Evolutionary conservation across 257 asterid species (phyloP).

Genomic region (Craterostigma plantagineum): DNA sequence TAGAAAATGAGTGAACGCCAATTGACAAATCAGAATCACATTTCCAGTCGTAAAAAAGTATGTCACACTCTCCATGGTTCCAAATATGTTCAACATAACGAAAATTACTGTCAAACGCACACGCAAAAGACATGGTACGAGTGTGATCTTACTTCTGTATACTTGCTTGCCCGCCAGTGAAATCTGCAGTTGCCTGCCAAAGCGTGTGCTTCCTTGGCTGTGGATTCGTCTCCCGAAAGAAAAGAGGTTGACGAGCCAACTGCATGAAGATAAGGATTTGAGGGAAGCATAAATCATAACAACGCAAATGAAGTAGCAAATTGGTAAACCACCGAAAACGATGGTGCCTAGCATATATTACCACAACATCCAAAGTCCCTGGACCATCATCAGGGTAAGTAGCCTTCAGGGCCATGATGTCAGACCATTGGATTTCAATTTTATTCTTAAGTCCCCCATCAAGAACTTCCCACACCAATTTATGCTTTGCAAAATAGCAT

Average conservation of each 20-base stretch:
- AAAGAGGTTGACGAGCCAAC: conserved; percentile 74
- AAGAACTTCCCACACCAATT: conserved; percentile 93
- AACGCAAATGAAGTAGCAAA: too few species aligned
- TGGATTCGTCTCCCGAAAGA: conserved; percentile 87
- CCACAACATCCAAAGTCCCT: conserved; percentile 67
- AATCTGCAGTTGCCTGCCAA: conserved; percentile 94
- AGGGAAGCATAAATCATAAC: background rate
- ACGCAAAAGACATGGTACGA: too few species aligned
- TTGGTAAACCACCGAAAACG: background rate
- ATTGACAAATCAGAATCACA: too few species aligned
- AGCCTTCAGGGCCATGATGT: conserved; percentile 68
- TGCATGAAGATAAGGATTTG: conserved; percentile 13
- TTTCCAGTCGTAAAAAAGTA: too few species aligned
- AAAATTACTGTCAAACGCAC: too few species aligned
- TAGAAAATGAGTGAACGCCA: too few species aligned
- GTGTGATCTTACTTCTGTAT: conserved; percentile 29
- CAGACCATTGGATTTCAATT: conserved; percentile 84
- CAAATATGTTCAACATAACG: too few species aligned
- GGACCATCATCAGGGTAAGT: conserved; percentile 46
- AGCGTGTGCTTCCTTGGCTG: conserved; percentile 91
- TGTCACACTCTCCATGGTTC: too few species aligned
- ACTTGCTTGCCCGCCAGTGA: conserved; percentile 82
- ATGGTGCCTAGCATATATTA: conserved; percentile 9
- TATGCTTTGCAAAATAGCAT: conserved; percentile 86
- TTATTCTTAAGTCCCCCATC: conserved; percentile 91